These are phyloP conservation scores for Ustilago vetiveriae DNA, from an alignment of 1,284 basidiomycete species.

Conservation along the genomic window DNA sequence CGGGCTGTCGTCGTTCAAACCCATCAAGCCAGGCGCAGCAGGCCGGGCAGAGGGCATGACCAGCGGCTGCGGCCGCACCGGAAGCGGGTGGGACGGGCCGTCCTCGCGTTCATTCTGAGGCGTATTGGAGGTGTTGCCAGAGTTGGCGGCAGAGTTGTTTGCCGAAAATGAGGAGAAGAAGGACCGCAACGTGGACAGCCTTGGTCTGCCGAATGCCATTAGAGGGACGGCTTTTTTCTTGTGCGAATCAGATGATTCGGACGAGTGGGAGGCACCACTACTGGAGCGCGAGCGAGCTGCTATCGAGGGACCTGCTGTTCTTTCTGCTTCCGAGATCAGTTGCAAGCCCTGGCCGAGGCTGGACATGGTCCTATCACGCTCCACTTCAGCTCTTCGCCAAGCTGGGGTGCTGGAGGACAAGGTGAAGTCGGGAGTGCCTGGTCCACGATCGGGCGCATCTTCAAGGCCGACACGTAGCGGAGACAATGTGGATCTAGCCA, in stretches of 20 bases:
- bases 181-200: slow-evolving; percentile 41
- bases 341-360: slow-evolving; percentile 45
- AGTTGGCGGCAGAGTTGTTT: slow-evolving; percentile 17
- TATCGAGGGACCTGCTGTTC: slow-evolving; percentile 14
- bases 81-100: background rate
- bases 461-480: slow-evolving; percentile 13
- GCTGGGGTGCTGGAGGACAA: slow-evolving; percentile 27
- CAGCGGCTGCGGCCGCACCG: slow-evolving; percentile 31
- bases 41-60: slow-evolving; percentile 59
- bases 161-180: slow-evolving; percentile 49
- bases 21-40: slow-evolving; percentile 43
- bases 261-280: slow-evolving; percentile 24
- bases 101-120: slow-evolving; percentile 4
- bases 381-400: slow-evolving; percentile 37
- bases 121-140: slow-evolving; percentile 21
- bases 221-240: slow-evolving; percentile 24
- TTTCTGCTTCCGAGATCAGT: slow-evolving; percentile 35
- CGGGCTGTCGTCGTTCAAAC: slow-evolving; percentile 58
- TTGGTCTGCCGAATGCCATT: slow-evolving; percentile 14
- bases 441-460: slow-evolving; percentile 35
- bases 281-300: slow-evolving; percentile 23
- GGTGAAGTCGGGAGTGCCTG: slow-evolving; percentile 52
- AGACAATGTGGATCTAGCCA: slow-evolving; percentile 19
- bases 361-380: slow-evolving; percentile 34
- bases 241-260: slow-evolving; percentile 23